These are phyloP conservation scores for Candida sanyiensis DNA, from an alignment of 805 yeast genomes.

Conservation along the genomic window DNA sequence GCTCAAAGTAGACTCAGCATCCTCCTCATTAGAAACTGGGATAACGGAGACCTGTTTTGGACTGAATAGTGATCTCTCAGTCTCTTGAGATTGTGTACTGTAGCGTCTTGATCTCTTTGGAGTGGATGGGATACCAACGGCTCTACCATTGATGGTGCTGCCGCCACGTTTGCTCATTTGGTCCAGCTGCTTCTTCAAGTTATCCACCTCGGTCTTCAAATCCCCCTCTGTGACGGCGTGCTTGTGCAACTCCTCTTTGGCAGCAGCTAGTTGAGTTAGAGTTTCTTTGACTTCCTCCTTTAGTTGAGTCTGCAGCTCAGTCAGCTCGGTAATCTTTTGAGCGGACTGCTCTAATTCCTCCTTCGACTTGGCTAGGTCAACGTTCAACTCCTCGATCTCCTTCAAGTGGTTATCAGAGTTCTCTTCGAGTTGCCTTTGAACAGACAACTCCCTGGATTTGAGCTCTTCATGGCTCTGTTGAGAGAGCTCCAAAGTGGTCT, in stretches of 20 bases:
- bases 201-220: conserved; percentile 44
- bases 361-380: conserved; percentile 50
- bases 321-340: conserved; percentile 52
- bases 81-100: conserved; percentile 36
- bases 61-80: conserved; percentile 21
- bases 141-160: conserved; percentile 18
- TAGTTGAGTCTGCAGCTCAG: conserved; percentile 54
- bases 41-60: conserved; percentile 58
- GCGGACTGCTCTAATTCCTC: conserved; percentile 53
- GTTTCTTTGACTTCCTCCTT: conserved; percentile 58
- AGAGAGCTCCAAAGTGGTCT: conserved; percentile 47
- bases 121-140: conserved; percentile 24
- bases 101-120: conserved; percentile 31
- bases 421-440: conserved; percentile 39
- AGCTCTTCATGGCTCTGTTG: conserved; percentile 46
- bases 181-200: conserved; percentile 31
- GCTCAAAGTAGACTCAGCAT: conserved; percentile 35
- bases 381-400: conserved; percentile 45
- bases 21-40: conserved; percentile 49
- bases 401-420: conserved; percentile 43
- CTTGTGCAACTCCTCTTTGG: conserved; percentile 52
- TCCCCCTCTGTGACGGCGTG: conserved; percentile 62
- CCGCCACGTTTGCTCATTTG: conserved; percentile 27
- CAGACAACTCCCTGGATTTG: conserved; percentile 50
- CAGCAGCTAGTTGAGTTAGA: conserved; percentile 53